phyloP scores from a whole-genome alignment of 257 asterid genomes.

The Solanum chilense region DNA sequence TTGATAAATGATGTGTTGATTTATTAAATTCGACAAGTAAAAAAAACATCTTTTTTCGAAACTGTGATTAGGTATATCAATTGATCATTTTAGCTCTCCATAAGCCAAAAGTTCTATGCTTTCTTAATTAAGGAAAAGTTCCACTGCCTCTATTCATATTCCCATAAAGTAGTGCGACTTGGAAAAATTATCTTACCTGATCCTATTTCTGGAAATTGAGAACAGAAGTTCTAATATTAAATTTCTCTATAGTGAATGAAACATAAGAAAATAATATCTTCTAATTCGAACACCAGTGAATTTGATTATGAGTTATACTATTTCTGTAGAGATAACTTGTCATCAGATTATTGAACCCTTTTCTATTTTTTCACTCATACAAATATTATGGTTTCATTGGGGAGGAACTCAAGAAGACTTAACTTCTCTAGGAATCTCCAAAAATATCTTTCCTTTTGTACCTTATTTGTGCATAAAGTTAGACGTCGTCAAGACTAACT shows the following conservation, averaged over 20 bases:
- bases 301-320: not conserved
- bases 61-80: not conserved
- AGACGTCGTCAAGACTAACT: too few relatives aligned
- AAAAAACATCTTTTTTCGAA: too few relatives aligned
- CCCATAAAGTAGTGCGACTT: too few relatives aligned
- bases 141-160: not conserved
- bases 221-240: too few relatives aligned
- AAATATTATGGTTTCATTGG: not conserved
- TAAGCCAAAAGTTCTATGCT: not conserved
- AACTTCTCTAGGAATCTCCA: slow-evolving; percentile 65
- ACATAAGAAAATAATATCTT: too few relatives aligned
- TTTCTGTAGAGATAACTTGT: not conserved
- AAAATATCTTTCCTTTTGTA: slow-evolving; percentile 45
- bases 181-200: too few relatives aligned
- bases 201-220: too few relatives aligned
- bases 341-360: not conserved
- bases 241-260: too few relatives aligned
- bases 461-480: slow-evolving; percentile 9
- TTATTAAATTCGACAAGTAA: too few relatives aligned
- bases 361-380: not conserved
- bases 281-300: too few relatives aligned
- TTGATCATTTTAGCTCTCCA: not conserved
- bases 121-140: not conserved
- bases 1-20: too few relatives aligned
- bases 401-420: slow-evolving; percentile 83